These are phyloP conservation scores for Auriscalpium orientale DNA, from an alignment of 768 basidiomycete genomes.

Conservation along the genomic window DNA sequence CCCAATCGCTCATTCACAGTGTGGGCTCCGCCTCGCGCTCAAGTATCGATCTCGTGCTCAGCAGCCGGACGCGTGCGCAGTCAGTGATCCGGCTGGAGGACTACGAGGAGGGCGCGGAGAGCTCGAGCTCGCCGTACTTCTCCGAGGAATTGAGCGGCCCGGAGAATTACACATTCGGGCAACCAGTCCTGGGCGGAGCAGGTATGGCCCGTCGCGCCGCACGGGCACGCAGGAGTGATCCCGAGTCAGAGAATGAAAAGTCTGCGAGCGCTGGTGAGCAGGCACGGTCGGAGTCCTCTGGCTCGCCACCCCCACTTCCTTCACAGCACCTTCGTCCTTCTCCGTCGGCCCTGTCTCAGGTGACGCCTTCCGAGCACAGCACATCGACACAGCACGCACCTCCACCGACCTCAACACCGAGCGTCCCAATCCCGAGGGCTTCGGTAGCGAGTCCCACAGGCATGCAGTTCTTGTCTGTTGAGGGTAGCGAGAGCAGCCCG, in stretches of 20 bases:
- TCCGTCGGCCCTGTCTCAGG: conserved; percentile 14
- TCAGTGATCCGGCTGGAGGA: conserved; percentile 54
- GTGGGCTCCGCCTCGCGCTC: conserved; percentile 54
- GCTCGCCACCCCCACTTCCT: neutral
- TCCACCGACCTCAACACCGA: conserved; percentile 1
- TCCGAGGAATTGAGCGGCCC: conserved; percentile 41
- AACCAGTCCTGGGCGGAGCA: conserved; percentile 32
- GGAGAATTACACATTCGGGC: conserved; percentile 74
- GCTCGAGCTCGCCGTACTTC: conserved; percentile 25
- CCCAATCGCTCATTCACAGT: conserved; percentile 62
- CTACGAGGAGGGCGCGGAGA: conserved; percentile 40
- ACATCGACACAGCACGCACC: neutral
- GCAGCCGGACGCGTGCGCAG: conserved; percentile 46
- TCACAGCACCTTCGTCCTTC: conserved; percentile 11
- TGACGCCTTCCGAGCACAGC: conserved; percentile 9
- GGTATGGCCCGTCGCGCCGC: conserved; percentile 28
- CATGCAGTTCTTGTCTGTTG: conserved; percentile 6
- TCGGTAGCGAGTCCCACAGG: conserved; percentile 20
- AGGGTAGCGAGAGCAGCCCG: conserved; percentile 28
- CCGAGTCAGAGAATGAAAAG: conserved; percentile 12
- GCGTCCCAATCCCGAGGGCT: conserved; percentile 1
- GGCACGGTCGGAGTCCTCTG: conserved; percentile 9
- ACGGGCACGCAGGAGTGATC: conserved; percentile 7
- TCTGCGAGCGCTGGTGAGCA: conserved; percentile 9
- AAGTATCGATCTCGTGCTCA: conserved; percentile 46